These are phyloP conservation scores for Scedosporium boydii DNA, from an alignment of 2,329 filamentous ascomycete species.

Conservation along the genomic window DNA sequence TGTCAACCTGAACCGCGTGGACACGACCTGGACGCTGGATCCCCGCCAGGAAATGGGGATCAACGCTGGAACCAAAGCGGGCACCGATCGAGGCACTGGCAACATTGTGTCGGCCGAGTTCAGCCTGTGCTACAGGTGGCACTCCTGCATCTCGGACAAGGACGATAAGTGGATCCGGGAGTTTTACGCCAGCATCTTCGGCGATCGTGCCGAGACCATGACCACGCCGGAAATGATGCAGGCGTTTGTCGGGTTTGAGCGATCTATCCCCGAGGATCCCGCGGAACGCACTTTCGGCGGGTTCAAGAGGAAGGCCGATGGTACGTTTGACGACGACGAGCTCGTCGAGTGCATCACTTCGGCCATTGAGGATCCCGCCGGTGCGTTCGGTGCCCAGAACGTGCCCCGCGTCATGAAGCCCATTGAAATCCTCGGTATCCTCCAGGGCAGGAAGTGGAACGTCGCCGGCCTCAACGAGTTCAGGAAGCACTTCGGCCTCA, in stretches of 20 bases:
- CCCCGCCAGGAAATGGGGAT: slow-evolving; percentile 60
- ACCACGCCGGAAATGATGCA: slow-evolving; percentile 50
- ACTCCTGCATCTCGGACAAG: slow-evolving; percentile 63
- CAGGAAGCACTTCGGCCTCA: slow-evolving; percentile 69
- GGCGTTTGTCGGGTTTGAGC: slow-evolving; percentile 55
- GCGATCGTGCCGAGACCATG: slow-evolving; percentile 23
- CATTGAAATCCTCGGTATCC: slow-evolving; percentile 72
- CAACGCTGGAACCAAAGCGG: slow-evolving; percentile 39
- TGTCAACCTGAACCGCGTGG: slow-evolving; percentile 45
- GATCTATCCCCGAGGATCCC: slow-evolving; percentile 54
- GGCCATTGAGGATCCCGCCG: slow-evolving; percentile 68
- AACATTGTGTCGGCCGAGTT: slow-evolving; percentile 84
- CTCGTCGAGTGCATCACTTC: slow-evolving; percentile 60
- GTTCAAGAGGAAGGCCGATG: slow-evolving; percentile 54
- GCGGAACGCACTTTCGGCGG: slow-evolving; percentile 57
- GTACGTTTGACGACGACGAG: slow-evolving; percentile 65
- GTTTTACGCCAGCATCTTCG: slow-evolving; percentile 37
- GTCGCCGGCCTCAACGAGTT: slow-evolving; percentile 76
- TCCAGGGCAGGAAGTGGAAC: slow-evolving; percentile 69
- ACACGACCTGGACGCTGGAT: slow-evolving; percentile 75
- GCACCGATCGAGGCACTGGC: slow-evolving; percentile 62
- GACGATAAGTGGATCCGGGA: slow-evolving; percentile 76
- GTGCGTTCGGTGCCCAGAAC: slow-evolving; percentile 63
- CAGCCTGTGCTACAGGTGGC: slow-evolving; percentile 82
- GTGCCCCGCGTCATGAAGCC: slow-evolving; percentile 65